phyloP scores from a whole-genome alignment of 1,284 basidiomycete species.

The Cryptococcus wingfieldii region DNA sequence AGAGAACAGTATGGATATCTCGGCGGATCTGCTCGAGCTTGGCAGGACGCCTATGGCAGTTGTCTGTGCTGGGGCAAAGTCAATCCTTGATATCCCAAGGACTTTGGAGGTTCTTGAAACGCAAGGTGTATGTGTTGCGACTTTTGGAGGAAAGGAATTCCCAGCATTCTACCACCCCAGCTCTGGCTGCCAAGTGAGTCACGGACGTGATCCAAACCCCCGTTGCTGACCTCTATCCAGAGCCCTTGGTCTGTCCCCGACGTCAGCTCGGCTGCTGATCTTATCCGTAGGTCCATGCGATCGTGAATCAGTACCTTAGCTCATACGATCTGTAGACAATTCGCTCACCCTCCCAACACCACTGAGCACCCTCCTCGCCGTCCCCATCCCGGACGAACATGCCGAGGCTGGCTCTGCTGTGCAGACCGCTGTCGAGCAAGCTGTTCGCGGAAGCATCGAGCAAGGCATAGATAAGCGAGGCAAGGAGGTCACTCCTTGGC shows the following conservation, averaged over 20 bases:
- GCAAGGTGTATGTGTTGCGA: conserved; percentile 84
- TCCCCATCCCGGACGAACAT: conserved; percentile 80
- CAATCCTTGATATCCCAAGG: conserved; percentile 85
- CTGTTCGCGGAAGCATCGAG: conserved; percentile 74
- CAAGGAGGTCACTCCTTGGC: conserved; percentile 94
- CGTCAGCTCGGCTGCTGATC: conserved; percentile 59
- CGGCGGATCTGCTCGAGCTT: conserved; percentile 82
- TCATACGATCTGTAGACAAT: conserved; percentile 25
- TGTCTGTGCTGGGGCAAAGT: conserved; percentile 92
- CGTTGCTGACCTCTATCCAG: conserved; percentile 47
- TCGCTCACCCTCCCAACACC: conserved; percentile 42
- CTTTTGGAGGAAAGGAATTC: conserved; percentile 76
- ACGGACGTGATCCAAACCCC: not conserved
- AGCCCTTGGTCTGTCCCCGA: conserved; percentile 65
- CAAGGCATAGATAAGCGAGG: conserved; percentile 76
- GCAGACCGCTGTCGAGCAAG: conserved; percentile 77
- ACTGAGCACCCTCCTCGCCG: conserved; percentile 66
- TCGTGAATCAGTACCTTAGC: not conserved
- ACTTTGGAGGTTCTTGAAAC: conserved; percentile 99
- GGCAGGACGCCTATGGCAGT: conserved; percentile 74
- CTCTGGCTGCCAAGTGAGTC: conserved; percentile 71
- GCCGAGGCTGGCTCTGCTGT: conserved; percentile 65
- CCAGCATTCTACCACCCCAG: conserved; percentile 88
- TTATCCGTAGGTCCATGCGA: conserved; percentile 58
- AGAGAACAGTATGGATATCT: conserved; percentile 82